Evolutionary conservation across 306 rosid genomes (phyloP).

Genomic region (Malus fusca): DNA sequence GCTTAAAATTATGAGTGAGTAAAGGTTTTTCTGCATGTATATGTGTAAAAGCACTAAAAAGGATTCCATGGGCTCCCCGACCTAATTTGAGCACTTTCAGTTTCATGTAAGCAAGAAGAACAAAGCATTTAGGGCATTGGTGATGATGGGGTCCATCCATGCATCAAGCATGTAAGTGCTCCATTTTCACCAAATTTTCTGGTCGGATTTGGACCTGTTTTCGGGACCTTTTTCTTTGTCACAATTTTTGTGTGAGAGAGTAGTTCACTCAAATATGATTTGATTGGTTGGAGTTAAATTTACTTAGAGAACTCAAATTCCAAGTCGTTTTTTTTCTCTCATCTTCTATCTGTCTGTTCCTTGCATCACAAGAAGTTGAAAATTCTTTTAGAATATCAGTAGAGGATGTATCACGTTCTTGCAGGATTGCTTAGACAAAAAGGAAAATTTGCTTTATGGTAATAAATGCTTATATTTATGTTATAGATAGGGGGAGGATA

Average conservation of each 20-base stretch:
- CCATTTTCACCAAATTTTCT: neutral
- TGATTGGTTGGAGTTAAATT: neutral
- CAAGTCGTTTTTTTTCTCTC: too few species aligned
- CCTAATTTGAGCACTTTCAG: neutral
- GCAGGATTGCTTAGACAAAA: neutral
- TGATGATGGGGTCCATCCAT: conserved; percentile 3
- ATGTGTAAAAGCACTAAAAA: neutral
- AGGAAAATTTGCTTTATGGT: too few species aligned
- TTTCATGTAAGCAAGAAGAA: neutral
- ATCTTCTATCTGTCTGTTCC: neutral
- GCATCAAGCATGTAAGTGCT: neutral
- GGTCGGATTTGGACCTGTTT: neutral
- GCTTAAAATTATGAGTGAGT: neutral
- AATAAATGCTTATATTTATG: too few species aligned
- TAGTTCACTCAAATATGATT: too few species aligned
- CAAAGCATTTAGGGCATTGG: neutral
- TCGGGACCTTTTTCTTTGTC: neutral
- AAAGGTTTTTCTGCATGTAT: neutral
- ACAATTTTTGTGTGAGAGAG: neutral
- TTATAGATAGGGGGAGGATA: too few species aligned
- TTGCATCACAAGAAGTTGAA: neutral
- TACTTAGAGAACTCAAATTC: neutral
- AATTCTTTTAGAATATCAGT: neutral
- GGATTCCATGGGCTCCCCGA: conserved; percentile 9
- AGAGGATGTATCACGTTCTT: conserved; percentile 21